Percentiles rank a stretch among this genome's conserved stretches.
Conservation (phyloP, 108 stramenopile genomes). For the Pseudonitzschia multistriata region DNA sequence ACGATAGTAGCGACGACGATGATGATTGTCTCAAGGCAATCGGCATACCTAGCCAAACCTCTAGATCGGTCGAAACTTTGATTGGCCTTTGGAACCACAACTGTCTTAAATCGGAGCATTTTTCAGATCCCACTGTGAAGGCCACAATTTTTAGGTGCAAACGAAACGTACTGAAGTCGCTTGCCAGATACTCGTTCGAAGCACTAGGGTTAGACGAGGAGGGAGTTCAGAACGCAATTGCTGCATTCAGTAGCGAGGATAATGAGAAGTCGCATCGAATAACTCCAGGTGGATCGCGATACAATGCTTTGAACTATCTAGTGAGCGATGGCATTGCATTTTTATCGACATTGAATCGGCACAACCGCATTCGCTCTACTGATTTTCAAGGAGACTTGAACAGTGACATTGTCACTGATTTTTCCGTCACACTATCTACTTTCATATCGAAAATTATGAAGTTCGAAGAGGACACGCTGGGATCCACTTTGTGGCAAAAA, state of each 20-base stretch:
- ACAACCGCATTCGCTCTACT: background rate
- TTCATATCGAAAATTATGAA: constrained; percentile 32
- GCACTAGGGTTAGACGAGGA: constrained; percentile 60
- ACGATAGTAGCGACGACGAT: constrained; percentile 38
- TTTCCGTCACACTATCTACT: background rate
- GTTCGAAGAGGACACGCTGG: constrained; percentile 66
- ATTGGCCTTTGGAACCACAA: constrained; percentile 32
- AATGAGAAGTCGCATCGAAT: constrained; percentile 7
- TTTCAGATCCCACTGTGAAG: constrained; percentile 1
- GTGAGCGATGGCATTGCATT: constrained; percentile 27
- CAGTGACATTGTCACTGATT: background rate
- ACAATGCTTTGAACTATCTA: constrained; percentile 33
- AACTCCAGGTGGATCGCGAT: constrained; percentile 13
- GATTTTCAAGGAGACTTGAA: background rate
- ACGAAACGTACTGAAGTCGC: constrained; percentile 40
- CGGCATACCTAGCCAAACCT: constrained; percentile 37
- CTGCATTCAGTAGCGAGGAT: constrained; percentile 3
- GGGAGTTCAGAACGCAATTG: constrained; percentile 26
- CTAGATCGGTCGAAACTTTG: constrained; percentile 48
- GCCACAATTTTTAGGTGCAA: constrained; percentile 26
- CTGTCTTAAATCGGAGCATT: constrained; percentile 5
- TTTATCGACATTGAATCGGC: background rate
- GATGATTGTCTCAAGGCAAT: constrained; percentile 17
- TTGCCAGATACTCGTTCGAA: constrained; percentile 49
- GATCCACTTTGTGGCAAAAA: constrained; percentile 56